Conservation (phyloP, 345 rosid genomes). For the Clarkia xantiana region DNA sequence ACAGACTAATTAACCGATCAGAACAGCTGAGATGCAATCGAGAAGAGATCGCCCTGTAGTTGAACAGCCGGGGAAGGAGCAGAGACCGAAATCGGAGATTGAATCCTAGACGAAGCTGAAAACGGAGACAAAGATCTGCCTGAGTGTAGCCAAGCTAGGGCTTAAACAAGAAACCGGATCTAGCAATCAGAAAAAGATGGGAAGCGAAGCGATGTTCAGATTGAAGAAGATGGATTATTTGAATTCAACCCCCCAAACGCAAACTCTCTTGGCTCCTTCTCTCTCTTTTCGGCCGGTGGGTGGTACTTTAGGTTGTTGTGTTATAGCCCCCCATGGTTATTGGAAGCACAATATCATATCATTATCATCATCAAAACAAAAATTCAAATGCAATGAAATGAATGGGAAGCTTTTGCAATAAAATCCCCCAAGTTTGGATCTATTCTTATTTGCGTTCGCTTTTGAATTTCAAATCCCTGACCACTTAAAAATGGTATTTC, state of each 20-base stretch:
- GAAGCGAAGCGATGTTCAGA: background rate
- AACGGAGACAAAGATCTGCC: constrained; percentile 1
- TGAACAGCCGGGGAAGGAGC: background rate
- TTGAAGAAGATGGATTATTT: background rate
- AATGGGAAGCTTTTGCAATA: background rate
- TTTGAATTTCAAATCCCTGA: background rate
- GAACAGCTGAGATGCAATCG: background rate
- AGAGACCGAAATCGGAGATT: background rate
- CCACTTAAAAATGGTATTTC: too few relatives aligned
- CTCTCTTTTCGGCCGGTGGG: too few relatives aligned
- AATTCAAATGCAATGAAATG: background rate
- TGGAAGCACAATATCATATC: too few relatives aligned
- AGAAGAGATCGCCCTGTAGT: background rate
- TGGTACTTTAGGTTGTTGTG: too few relatives aligned
- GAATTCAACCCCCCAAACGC: constrained; percentile 1
- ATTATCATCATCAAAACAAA: too few relatives aligned
- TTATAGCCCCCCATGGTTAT: too few relatives aligned
- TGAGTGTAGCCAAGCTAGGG: background rate
- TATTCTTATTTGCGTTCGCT: background rate
- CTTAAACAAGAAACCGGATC: constrained; percentile 6
- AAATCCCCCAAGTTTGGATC: background rate
- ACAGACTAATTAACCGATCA: background rate
- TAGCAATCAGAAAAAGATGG: background rate
- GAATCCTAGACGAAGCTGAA: background rate
- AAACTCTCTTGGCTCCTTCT: background rate